Evolutionary conservation across 495 filamentous ascomycete species (phyloP), one percentile per base, ranked within the genome.

Genomic region (Daldinia childiae): DNA sequence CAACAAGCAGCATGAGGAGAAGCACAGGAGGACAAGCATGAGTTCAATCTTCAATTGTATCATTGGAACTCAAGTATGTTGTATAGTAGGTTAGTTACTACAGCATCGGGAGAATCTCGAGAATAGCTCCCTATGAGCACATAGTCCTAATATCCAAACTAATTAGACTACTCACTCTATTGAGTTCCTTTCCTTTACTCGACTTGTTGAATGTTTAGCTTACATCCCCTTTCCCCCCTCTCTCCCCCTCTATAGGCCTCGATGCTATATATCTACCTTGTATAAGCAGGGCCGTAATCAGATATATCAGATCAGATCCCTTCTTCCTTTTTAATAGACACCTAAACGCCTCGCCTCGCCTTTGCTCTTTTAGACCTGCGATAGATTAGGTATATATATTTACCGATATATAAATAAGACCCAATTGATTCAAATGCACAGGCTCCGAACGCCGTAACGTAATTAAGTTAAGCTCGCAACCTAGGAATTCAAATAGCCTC

Each of bases 1-100:
- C 56, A 27, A 66, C 36, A 32, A 66, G 58, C 65, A 65, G 50
- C 12, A 30, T 8, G 14, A 61, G 71, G 54, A 74, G 60, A 21
- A 45, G 66, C 24, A 57, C 54, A 14, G 15, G 2, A n/a, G 14
- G 26, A 38, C 32, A 62, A 50, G 68, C 6, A 66, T 34, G n/a
- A 6, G 9, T 54, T 66, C 54, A 19, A 57, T 45, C 11, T 50
- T 65, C 8, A 57, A 19, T 2, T 34, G 57, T 52, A 52, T 58
- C 3, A 62, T 64, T 69, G 41, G 59, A 52, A 39, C 60, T 48
- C 9, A n/a, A 24, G 8, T 34, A 7, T 8, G 41, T 4, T 14
- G 43, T 21, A 24, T 5, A 48, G 8, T 12, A 48, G 43, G 2
- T 24, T n/a, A 45, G 36, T 38, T 41, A 39, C 30, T 51, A 8